Evolutionary conservation across 495 filamentous ascomycete species (phyloP).

Genomic region (Aspergillus saccharolyticus): DNA sequence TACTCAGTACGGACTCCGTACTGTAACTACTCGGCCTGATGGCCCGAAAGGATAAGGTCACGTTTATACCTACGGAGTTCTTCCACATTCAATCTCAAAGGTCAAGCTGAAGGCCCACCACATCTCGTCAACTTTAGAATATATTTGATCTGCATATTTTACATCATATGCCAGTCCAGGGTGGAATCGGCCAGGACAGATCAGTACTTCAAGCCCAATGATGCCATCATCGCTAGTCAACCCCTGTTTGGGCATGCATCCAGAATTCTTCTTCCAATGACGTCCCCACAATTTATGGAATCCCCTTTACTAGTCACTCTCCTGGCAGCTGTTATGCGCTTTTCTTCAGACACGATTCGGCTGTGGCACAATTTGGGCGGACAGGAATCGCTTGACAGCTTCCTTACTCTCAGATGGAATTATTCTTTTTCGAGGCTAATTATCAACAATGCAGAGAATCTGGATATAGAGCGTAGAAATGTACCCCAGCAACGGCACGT

Average conservation of each 20-base stretch:
- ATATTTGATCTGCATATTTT: no score
- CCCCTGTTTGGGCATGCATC: neutral
- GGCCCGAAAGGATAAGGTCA: constrained; percentile 14
- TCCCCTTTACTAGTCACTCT: neutral
- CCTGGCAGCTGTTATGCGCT: no score
- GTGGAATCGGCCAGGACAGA: neutral
- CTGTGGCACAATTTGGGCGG: no score
- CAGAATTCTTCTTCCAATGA: neutral
- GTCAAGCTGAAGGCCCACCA: no score
- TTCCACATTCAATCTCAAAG: no score
- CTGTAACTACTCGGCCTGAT: no score
- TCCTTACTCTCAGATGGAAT: neutral
- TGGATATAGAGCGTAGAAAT: neutral
- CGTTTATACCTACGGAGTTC: constrained; percentile 26
- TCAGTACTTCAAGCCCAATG: neutral
- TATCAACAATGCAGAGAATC: neutral
- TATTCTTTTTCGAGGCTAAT: neutral
- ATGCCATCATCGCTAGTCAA: neutral
- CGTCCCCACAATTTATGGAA: neutral
- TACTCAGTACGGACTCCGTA: no score
- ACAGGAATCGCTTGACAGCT: no score
- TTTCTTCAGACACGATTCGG: neutral
- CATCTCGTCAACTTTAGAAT: no score
- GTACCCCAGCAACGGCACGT: neutral
- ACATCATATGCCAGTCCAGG: neutral